phyloP scores from a whole-genome alignment of 306 rosid species.

The Hippophae rhamnoides region DNA sequence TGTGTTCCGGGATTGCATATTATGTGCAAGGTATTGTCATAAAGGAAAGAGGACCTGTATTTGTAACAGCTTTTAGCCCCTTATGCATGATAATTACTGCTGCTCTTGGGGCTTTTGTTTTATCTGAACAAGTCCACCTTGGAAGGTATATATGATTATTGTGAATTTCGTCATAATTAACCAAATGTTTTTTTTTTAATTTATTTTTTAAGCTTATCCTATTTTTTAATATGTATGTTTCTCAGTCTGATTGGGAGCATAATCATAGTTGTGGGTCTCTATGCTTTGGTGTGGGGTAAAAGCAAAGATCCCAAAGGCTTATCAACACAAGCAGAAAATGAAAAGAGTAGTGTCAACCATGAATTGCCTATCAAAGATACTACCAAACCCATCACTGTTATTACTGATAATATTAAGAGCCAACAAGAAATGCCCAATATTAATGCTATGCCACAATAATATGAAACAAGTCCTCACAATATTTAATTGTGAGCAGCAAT shows the following conservation, averaged over 20 bases:
- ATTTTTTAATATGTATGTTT: no score
- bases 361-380: conserved; percentile 45
- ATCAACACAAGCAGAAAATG: conserved; percentile 13
- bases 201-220: no score
- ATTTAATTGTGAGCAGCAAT: no score
- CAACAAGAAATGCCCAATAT: conserved; percentile 3
- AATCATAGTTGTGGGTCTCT: conserved; percentile 71
- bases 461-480: no score
- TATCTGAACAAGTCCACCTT: conserved; percentile 67
- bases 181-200: background rate
- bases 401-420: conserved; percentile 15
- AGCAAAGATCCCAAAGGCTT: conserved; percentile 48
- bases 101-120: conserved; percentile 59
- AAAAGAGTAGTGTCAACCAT: no score
- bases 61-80: conserved; percentile 89
- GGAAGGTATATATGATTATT: conserved; percentile 50
- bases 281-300: conserved; percentile 94
- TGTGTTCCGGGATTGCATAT: conserved; percentile 92
- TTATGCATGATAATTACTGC: conserved; percentile 89
- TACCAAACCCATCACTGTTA: conserved; percentile 19
- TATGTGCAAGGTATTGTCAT: conserved; percentile 83
- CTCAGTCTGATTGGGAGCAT: conserved; percentile 72
- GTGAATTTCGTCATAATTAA: background rate
- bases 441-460: background rate
- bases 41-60: conserved; percentile 83